These are phyloP conservation scores for Claviceps africana DNA, from an alignment of 2,329 filamentous ascomycete genomes.

Conservation along the genomic window DNA sequence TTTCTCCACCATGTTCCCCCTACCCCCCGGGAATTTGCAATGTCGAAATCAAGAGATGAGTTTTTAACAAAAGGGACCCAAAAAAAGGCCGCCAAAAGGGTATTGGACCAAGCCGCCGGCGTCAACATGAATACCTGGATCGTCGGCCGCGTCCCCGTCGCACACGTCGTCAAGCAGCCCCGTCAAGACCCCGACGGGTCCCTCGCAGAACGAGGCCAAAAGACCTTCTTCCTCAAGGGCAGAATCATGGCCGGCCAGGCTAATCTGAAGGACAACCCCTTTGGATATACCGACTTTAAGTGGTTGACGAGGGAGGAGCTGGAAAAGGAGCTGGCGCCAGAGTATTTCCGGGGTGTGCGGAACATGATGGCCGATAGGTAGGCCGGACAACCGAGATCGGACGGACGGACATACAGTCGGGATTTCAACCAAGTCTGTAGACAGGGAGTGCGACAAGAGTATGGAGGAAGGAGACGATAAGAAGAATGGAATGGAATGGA, in stretches of 20 bases:
- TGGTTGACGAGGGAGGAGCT: slow-evolving; percentile 91
- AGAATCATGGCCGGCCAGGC: slow-evolving; percentile 96
- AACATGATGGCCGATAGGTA: slow-evolving; percentile 77
- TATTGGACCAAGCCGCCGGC: slow-evolving; percentile 64
- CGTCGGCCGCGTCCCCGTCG: slow-evolving; percentile 78
- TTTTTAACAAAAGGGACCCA: neutral
- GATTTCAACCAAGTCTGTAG: too few species aligned
- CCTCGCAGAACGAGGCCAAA: slow-evolving; percentile 46
- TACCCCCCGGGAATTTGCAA: too few species aligned
- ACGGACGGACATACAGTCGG: too few species aligned
- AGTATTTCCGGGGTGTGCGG: slow-evolving; percentile 62
- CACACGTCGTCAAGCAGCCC: slow-evolving; percentile 53
- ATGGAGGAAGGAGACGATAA: too few species aligned
- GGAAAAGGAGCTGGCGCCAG: slow-evolving; percentile 44
- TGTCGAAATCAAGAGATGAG: neutral
- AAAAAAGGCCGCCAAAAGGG: slow-evolving; percentile 56
- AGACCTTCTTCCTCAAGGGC: slow-evolving; percentile 92
- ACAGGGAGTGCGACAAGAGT: too few species aligned
- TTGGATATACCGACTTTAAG: slow-evolving; percentile 69
- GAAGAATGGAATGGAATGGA: neutral
- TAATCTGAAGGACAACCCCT: slow-evolving; percentile 55
- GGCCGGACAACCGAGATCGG: slow-evolving; percentile 4
- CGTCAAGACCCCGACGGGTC: slow-evolving; percentile 28
- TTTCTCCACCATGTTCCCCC: neutral
- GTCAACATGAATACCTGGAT: slow-evolving; percentile 99